Conservation (phyloP, 2,329 filamentous ascomycete species). For the Pseudogymnoascus sp. region DNA sequence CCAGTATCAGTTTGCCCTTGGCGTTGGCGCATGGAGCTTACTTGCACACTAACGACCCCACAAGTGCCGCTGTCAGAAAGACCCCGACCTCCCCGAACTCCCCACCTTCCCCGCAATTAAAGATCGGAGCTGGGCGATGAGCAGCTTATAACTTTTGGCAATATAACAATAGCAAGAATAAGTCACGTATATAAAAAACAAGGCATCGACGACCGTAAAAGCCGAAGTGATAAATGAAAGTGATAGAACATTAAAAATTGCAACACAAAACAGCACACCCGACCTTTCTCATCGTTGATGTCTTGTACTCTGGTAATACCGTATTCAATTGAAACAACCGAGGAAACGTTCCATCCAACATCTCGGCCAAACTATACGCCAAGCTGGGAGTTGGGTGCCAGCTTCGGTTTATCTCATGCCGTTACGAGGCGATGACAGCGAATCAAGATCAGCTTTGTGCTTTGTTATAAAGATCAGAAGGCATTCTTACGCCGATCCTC, state of each 20-base stretch:
- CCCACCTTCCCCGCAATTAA: not conserved
- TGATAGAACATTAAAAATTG: not conserved
- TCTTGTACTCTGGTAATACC: not conserved
- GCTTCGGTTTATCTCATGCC: not conserved
- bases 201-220: not conserved
- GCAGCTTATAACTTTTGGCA: not conserved
- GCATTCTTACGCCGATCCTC: not conserved
- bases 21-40: not conserved
- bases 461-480: slow-evolving; percentile 10
- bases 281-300: not conserved
- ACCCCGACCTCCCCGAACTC: not conserved
- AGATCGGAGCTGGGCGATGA: not conserved
- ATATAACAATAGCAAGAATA: not conserved
- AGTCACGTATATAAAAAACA: not conserved
- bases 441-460: not conserved
- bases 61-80: not conserved
- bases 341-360: slow-evolving; percentile 5
- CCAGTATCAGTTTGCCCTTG: not conserved
- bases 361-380: not conserved
- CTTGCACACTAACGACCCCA: not conserved
- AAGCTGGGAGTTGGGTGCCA: not conserved
- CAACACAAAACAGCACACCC: not conserved
- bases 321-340: not conserved
- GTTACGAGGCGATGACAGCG: not conserved
- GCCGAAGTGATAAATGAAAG: not conserved